Percentiles rank a stretch among this genome's conserved stretches.
Evolutionary conservation across 2,329 filamentous ascomycete genomes (phyloP).

Genomic region (Podosphaera xanthii): DNA sequence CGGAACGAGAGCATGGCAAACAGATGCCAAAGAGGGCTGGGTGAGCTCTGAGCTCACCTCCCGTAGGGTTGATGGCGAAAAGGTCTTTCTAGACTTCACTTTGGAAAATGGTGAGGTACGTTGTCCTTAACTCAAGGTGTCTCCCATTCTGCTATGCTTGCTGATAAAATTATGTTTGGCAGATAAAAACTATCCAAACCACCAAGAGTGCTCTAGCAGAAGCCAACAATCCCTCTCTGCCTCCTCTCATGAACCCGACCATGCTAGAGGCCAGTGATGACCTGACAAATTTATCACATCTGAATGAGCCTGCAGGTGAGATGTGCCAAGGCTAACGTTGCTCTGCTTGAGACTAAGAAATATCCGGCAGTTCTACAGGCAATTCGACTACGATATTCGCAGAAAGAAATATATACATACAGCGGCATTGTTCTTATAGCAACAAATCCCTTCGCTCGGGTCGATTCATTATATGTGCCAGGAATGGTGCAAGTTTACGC

Average conservation of each 20-base stretch:
- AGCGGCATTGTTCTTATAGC: constrained; percentile 96
- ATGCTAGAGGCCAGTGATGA: constrained; percentile 98
- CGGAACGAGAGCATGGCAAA: constrained; percentile 95
- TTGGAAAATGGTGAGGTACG: constrained; percentile 81
- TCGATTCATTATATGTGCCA: constrained; percentile 93
- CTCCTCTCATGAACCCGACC: constrained; percentile 89
- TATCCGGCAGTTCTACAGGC: constrained; percentile 60
- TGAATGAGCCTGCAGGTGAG: constrained; percentile 92
- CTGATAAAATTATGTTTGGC: constrained; percentile 7
- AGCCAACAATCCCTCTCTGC: constrained; percentile 55
- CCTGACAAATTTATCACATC: constrained; percentile 85
- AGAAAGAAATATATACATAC: constrained; percentile 99
- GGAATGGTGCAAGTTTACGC: constrained; percentile 99
- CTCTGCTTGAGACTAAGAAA: constrained; percentile 5
- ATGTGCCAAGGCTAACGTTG: constrained; percentile 1
- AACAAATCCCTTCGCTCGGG: constrained; percentile 89
- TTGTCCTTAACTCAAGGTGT: constrained; percentile 5
- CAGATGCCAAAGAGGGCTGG: constrained; percentile 89
- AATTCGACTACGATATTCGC: constrained; percentile 85
- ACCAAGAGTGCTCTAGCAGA: constrained; percentile 53
- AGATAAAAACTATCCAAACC: constrained; percentile 65
- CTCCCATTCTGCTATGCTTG: constrained; percentile 4
- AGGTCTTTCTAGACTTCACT: constrained; percentile 68
- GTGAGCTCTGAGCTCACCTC: constrained; percentile 82
- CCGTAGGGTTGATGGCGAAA: constrained; percentile 65